A percentile compares a stretch with the other conserved stretches of the same genome.
Conservation (phyloP, 352 stramenopile species). For the Phytopythium aichiense region DNA sequence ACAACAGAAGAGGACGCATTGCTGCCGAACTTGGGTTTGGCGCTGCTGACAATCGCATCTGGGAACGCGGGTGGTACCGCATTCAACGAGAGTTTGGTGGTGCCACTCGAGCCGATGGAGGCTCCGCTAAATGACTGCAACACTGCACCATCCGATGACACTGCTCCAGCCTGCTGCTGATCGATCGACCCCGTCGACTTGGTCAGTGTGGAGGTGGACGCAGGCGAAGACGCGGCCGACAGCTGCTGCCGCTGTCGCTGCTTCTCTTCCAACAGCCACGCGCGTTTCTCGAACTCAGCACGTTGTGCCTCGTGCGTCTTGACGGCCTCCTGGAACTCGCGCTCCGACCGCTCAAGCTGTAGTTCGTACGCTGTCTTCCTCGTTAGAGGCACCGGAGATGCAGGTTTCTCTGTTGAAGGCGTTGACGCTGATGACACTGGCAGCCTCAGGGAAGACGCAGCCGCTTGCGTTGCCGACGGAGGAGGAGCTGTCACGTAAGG, state of each 20-base stretch:
- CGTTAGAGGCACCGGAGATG: neutral
- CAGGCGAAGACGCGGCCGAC: neutral
- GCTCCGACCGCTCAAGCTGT: constrained; percentile 43
- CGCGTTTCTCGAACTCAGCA: constrained; percentile 32
- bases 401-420: neutral
- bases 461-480: neutral
- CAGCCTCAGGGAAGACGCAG: neutral
- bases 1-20: neutral
- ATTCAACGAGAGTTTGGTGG: neutral
- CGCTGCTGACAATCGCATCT: neutral
- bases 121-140: neutral
- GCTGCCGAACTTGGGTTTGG: neutral
- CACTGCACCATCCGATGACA: neutral
- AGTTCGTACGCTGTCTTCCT: constrained; percentile 36
- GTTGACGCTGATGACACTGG: neutral
- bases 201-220: neutral
- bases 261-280: constrained; percentile 17
- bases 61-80: neutral
- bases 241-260: constrained; percentile 1
- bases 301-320: constrained; percentile 36
- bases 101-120: neutral
- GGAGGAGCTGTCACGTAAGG: neutral
- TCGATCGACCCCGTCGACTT: neutral
- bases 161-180: neutral
- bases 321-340: constrained; percentile 35